Conservation (phyloP, 306 rosid genomes). For the Fagus sylvatica region DNA sequence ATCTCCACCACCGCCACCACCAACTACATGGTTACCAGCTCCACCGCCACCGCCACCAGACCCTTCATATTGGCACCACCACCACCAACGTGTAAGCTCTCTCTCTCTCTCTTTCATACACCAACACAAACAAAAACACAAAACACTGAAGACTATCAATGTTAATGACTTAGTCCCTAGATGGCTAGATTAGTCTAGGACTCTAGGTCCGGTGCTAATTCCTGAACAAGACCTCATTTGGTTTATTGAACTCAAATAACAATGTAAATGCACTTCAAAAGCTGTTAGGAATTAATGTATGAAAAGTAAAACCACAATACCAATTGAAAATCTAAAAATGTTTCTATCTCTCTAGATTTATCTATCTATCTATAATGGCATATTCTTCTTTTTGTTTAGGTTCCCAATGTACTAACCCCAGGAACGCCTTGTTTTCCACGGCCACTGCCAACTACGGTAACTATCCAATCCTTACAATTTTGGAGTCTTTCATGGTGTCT, state of each 20-base stretch:
- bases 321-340: too few species aligned
- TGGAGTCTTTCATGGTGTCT: slow-evolving; percentile 45
- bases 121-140: too few species aligned
- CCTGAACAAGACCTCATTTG: too few species aligned
- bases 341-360: neutral
- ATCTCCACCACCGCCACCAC: slow-evolving; percentile 23
- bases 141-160: neutral
- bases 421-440: slow-evolving; percentile 67
- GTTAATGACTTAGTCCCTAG: too few species aligned
- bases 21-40: slow-evolving; percentile 41
- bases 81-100: slow-evolving; percentile 52
- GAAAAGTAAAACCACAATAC: too few species aligned
- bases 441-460: slow-evolving; percentile 55
- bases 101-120: too few species aligned
- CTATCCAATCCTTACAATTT: slow-evolving; percentile 28
- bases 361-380: neutral
- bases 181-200: too few species aligned
- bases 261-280: too few species aligned
- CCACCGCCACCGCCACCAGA: slow-evolving; percentile 42
- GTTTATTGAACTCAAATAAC: too few species aligned
- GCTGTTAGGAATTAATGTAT: too few species aligned
- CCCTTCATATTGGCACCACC: slow-evolving; percentile 63
- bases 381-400: slow-evolving; percentile 39
- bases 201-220: too few species aligned
- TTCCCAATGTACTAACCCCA: slow-evolving; percentile 45